Evolutionary conservation across 106 monocot genomes (phyloP).

Genomic region (Phalaenopsis equestris): DNA sequence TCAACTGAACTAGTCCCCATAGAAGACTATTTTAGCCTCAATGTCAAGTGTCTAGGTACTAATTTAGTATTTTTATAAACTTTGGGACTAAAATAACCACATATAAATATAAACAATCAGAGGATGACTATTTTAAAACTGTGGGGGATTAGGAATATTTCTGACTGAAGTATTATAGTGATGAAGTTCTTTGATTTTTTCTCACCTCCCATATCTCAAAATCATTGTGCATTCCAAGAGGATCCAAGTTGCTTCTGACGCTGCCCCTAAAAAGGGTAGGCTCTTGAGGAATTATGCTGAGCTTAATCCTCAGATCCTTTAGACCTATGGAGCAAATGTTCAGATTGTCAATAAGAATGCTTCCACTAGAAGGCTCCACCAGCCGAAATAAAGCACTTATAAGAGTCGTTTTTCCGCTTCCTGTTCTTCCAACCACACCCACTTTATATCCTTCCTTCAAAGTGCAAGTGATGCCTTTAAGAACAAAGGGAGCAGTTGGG

Average conservation of each 20-base stretch:
- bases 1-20: too few species aligned
- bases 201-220: constrained; percentile 63
- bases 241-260: constrained; percentile 56
- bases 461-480: constrained; percentile 58
- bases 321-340: constrained; percentile 50
- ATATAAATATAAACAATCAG: too few species aligned
- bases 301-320: constrained; percentile 48
- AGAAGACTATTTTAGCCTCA: too few species aligned
- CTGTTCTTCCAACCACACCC: constrained; percentile 59
- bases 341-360: constrained; percentile 43
- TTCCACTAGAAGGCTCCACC: constrained; percentile 36
- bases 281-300: constrained; percentile 81
- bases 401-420: constrained; percentile 63
- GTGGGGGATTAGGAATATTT: neutral
- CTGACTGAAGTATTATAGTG: neutral
- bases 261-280: constrained; percentile 63
- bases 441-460: constrained; percentile 41
- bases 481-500: constrained; percentile 33
- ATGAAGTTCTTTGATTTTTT: neutral
- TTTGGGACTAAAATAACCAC: too few species aligned
- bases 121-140: too few species aligned
- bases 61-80: too few species aligned
- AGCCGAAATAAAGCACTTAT: constrained; percentile 62
- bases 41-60: too few species aligned
- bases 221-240: constrained; percentile 43